Evolutionary conservation across 2,329 filamentous ascomycete species (phyloP).

Genomic region (Cryphonectria carpinicola): DNA sequence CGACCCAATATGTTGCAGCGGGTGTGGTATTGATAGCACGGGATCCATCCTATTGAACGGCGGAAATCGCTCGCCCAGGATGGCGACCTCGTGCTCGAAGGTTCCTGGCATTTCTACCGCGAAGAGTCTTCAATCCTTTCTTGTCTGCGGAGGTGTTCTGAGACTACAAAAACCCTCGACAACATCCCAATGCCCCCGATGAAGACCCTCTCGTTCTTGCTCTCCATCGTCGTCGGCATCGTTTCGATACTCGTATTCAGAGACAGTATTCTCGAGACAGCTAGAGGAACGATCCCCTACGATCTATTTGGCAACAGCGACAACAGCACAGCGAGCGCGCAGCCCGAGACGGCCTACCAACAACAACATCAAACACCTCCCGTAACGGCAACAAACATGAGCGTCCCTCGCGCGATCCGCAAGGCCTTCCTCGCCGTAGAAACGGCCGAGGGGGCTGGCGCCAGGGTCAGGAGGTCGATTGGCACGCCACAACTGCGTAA

Average conservation of each 20-base stretch:
- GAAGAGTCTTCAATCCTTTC: neutral
- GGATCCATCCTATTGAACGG: neutral
- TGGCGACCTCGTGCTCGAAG: conserved; percentile 2
- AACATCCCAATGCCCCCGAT: conserved; percentile 34
- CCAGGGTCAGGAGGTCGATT: conserved; percentile 83
- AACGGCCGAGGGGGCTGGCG: conserved; percentile 86
- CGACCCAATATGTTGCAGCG: neutral
- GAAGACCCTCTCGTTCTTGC: conserved; percentile 43
- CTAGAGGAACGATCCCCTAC: conserved; percentile 30
- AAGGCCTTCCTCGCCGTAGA: conserved; percentile 84
- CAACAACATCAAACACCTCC: neutral
- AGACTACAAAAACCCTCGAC: conserved; percentile 11
- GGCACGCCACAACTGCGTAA: conserved; percentile 82
- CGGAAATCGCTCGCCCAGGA: neutral
- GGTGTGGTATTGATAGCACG: neutral
- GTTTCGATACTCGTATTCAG: conserved; percentile 41
- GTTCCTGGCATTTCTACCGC: conserved; percentile 10
- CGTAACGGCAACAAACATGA: conserved; percentile 55
- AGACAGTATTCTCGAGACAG: conserved; percentile 37
- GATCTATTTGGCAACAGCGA: conserved; percentile 30
- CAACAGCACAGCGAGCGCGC: conserved; percentile 17
- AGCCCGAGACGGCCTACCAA: conserved; percentile 9
- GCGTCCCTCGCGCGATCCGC: conserved; percentile 74
- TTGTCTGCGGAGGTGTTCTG: neutral
- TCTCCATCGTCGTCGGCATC: conserved; percentile 45